Conservation (phyloP, 768 basidiomycete species). For the Collybiopsis confluens region DNA sequence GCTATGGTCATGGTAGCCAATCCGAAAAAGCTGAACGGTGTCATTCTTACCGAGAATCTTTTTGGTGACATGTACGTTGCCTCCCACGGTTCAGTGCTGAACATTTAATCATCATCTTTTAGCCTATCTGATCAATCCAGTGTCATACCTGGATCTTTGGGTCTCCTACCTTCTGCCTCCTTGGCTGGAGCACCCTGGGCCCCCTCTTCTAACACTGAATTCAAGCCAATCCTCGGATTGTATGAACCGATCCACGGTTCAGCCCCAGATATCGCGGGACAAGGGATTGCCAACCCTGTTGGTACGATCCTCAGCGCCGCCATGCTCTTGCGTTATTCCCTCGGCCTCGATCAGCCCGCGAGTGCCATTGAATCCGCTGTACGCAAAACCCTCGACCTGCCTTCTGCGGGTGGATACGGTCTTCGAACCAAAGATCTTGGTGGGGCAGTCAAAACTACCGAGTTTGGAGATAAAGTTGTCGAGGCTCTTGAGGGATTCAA, state of each 20-base stretch:
- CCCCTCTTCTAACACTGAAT: conserved; percentile 40
- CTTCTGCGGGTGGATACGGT: conserved; percentile 66
- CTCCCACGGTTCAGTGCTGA: too few relatives aligned
- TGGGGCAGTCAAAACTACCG: conserved; percentile 67
- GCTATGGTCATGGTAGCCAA: conserved; percentile 92
- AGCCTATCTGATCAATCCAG: conserved; percentile 96
- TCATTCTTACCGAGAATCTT: conserved; percentile 92
- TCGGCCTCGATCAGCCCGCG: conserved; percentile 83
- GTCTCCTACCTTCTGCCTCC: conserved; percentile 93
- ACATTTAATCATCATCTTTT: background rate
- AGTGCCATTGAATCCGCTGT: conserved; percentile 88
- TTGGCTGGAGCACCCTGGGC: conserved; percentile 80
- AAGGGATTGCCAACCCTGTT: conserved; percentile 91
- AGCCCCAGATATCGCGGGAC: conserved; percentile 92
- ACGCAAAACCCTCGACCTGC: conserved; percentile 75
- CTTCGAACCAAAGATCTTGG: conserved; percentile 85
- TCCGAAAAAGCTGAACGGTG: conserved; percentile 91
- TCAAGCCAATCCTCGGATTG: conserved; percentile 78
- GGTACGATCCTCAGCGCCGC: conserved; percentile 94
- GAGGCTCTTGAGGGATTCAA: conserved; percentile 62
- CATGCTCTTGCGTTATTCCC: conserved; percentile 91
- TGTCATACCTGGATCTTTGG: conserved; percentile 96
- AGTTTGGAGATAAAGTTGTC: conserved; percentile 82
- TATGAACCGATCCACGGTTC: conserved; percentile 98
- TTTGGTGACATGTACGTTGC: conserved; percentile 90